phyloP scores from a whole-genome alignment of 73 alveolate genomes.

The Uronychia binucleata region DNA sequence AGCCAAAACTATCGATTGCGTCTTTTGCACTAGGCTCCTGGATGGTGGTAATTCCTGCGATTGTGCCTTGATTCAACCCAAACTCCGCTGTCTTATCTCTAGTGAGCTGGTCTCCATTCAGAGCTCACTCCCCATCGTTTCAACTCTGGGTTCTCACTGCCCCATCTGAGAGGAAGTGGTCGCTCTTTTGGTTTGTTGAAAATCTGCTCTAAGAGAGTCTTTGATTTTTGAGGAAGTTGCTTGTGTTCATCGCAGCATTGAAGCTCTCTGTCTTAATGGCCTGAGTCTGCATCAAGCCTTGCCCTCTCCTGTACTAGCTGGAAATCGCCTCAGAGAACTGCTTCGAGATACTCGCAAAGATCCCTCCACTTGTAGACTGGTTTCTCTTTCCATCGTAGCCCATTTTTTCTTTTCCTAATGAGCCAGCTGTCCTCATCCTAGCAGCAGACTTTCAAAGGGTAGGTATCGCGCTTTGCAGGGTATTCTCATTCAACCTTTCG shows the following conservation, averaged over 20 bases:
- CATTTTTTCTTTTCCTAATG: too few relatives aligned
- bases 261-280: background rate
- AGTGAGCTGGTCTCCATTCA: background rate
- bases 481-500: too few relatives aligned
- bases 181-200: background rate
- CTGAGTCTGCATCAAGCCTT: background rate
- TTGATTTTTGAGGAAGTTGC: background rate
- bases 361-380: too few relatives aligned
- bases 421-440: too few relatives aligned
- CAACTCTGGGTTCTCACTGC: background rate
- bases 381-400: too few relatives aligned
- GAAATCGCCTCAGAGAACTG: background rate
- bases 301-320: background rate
- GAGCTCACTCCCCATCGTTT: background rate
- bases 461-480: too few relatives aligned
- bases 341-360: background rate
- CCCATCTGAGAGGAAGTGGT: background rate
- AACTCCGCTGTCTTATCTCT: background rate
- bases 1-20: too few relatives aligned
- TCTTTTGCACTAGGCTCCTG: too few relatives aligned
- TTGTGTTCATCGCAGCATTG: background rate
- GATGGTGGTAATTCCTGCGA: too few relatives aligned
- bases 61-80: background rate
- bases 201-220: background rate
- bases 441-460: too few relatives aligned